phyloP scores from a whole-genome alignment of 805 yeast species.

The Alloascoidea africana region DNA sequence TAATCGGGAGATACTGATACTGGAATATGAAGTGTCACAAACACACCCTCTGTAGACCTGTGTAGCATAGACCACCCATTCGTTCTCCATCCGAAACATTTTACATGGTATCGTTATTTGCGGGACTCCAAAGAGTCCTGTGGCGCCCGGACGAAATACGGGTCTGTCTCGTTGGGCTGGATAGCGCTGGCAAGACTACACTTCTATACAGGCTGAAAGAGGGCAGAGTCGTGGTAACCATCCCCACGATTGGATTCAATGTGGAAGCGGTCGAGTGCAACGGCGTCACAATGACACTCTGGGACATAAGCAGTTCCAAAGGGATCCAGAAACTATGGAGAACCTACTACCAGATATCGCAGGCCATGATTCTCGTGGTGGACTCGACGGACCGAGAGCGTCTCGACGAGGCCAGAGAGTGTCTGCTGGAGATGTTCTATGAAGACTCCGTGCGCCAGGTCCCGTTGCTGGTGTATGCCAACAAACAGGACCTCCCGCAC shows the following conservation, averaged over 20 bases:
- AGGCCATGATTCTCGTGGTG: neutral
- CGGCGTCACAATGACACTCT: neutral
- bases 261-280: neutral
- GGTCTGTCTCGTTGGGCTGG: neutral
- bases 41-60: too few relatives aligned
- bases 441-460: neutral
- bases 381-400: neutral
- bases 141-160: neutral
- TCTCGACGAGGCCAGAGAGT: neutral
- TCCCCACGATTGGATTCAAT: slow-evolving; percentile 1
- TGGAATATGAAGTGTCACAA: too few relatives aligned
- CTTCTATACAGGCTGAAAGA: neutral
- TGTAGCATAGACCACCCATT: too few relatives aligned
- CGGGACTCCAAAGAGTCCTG: too few relatives aligned
- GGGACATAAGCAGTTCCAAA: neutral
- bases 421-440: neutral
- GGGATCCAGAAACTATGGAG: neutral
- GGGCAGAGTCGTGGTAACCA: neutral
- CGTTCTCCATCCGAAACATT: too few relatives aligned
- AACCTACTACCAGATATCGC: neutral
- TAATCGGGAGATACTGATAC: too few relatives aligned
- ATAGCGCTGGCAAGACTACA: neutral
- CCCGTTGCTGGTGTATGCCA: neutral
- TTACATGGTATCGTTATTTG: too few relatives aligned
- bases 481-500: neutral